Evolutionary conservation across 306 rosid species (phyloP).

Genomic region (cucumber (Cucumis sativus)): Cucumber_9930_V3 NC_026655.2:21531001-21531500

Average conservation of each 20-base stretch:
- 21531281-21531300: background rate
- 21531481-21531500: slow-evolving; percentile 37
- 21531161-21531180: background rate
- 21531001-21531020: slow-evolving; percentile 36
- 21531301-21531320: background rate
- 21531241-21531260: slow-evolving; percentile 97
- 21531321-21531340: background rate
- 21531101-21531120: background rate
- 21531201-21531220: slow-evolving; percentile 72
- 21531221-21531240: slow-evolving; percentile 74
- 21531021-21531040: slow-evolving; percentile 53
- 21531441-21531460: slow-evolving; percentile 35
- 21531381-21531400: background rate
- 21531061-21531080: slow-evolving; percentile 14
- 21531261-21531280: background rate
- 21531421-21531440: background rate
- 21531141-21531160: background rate
- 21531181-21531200: slow-evolving; percentile 77
- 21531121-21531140: background rate
- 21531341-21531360: background rate
- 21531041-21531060: slow-evolving; percentile 73
- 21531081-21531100: background rate
- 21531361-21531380: background rate
- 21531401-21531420: background rate
- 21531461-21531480: slow-evolving; percentile 77